phyloP scores from a whole-genome alignment of 371 early-diverging fungal genomes.

The Syncephalastrum sp. region DNA sequence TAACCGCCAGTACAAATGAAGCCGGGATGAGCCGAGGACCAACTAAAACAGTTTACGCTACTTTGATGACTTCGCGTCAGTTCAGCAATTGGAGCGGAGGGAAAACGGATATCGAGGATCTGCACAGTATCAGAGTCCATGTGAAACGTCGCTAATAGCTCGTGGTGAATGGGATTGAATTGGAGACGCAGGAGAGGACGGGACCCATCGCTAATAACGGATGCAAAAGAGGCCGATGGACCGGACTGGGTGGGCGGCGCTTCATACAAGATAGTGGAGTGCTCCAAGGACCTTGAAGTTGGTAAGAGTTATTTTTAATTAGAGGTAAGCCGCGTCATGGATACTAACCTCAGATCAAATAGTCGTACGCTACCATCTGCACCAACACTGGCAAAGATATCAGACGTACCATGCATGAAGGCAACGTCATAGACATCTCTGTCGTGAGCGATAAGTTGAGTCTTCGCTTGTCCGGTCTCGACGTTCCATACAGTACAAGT shows the following conservation, averaged over 20 bases:
- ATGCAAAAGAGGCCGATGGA: conserved; percentile 24
- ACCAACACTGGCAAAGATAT: conserved; percentile 90
- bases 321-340: background rate
- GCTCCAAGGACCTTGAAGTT: conserved; percentile 66
- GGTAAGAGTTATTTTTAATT: conserved; percentile 9
- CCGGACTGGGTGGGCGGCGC: conserved; percentile 49
- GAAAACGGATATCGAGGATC: conserved; percentile 89
- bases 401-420: conserved; percentile 73
- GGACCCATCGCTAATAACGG: conserved; percentile 10
- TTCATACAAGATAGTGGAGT: conserved; percentile 95
- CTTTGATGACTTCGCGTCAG: conserved; percentile 74
- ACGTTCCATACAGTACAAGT: conserved; percentile 97
- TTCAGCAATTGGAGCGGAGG: conserved; percentile 84
- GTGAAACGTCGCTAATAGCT: conserved; percentile 90
- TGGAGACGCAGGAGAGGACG: conserved; percentile 17
- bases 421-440: conserved; percentile 92
- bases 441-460: conserved; percentile 96
- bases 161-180: conserved; percentile 87
- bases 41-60: conserved; percentile 73
- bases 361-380: conserved; percentile 93
- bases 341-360: conserved; percentile 82
- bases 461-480: conserved; percentile 85
- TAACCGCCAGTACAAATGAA: conserved; percentile 77
- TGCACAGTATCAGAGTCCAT: conserved; percentile 77
- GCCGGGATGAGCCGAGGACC: conserved; percentile 76